These are phyloP conservation scores for Phytophthora fragariaefolia DNA, from an alignment of 352 stramenopile species.

Conservation along the genomic window DNA sequence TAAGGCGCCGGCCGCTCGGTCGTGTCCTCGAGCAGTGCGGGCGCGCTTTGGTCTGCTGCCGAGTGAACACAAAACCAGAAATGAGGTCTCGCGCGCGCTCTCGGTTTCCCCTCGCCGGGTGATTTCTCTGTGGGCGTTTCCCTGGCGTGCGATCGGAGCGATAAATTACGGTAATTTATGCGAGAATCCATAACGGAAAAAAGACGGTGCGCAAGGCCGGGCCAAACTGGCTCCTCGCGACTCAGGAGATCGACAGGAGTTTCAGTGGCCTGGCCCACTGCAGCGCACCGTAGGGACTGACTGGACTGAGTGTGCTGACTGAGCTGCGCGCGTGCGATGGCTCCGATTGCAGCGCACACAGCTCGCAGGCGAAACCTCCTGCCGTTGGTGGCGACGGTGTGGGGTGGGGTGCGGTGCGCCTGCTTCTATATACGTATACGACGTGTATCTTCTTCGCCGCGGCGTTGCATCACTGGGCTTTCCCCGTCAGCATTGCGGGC, in stretches of 20 bases:
- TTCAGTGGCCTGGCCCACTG: constrained; percentile 5
- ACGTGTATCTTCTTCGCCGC: background rate
- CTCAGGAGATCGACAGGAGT: constrained; percentile 23
- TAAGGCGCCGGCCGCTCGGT: constrained; percentile 27
- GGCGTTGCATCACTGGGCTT: background rate
- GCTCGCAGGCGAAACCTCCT: constrained; percentile 1
- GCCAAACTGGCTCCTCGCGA: constrained; percentile 32
- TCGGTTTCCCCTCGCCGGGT: constrained; percentile 13
- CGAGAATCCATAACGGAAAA: constrained; percentile 35
- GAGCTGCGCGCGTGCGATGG: too few species aligned
- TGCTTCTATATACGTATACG: background rate
- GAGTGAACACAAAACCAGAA: constrained; percentile 68
- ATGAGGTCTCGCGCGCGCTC: constrained; percentile 36
- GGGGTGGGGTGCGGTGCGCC: background rate
- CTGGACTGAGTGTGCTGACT: background rate
- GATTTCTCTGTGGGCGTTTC: constrained; percentile 24
- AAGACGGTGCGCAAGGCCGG: constrained; percentile 23
- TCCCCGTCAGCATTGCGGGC: constrained; percentile 7
- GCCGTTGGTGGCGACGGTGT: background rate
- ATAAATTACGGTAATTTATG: constrained; percentile 44
- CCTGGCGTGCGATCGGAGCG: constrained; percentile 32
- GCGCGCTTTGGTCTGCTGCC: constrained; percentile 42
- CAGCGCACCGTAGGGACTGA: background rate
- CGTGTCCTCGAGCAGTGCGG: constrained; percentile 15
- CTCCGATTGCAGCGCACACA: too few species aligned